Evolutionary conservation across 371 early-diverging fungal species (phyloP), one percentile per base, ranked within the genome.

Genomic region (Lichtheimia ornata): DNA sequence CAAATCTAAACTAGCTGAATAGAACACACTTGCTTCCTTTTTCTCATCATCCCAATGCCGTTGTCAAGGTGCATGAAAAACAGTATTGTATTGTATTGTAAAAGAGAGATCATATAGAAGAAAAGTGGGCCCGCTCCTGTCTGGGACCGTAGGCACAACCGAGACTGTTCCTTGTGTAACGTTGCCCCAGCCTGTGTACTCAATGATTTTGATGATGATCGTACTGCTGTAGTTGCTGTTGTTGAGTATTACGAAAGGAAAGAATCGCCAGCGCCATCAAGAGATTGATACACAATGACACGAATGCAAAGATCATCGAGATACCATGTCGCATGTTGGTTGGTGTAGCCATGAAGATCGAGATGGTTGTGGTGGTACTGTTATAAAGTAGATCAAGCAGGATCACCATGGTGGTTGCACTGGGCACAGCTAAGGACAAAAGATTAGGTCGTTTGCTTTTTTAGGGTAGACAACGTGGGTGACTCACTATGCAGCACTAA

Each of bases 401-500:
- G 42, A 64, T 53, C 28, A 57, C 54, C 58, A 67, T 64, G 20
- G 73, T 64, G 13, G 59, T 58, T 40, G 64, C 64, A 43, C 61
- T 57, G 28, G 72, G 72, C 41, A 72, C 61, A 44, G 72, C 72
- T 70, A 60, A 35, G 41, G 18, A 56, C 30, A 61, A 42, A 20
- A 51, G 25, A 43, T 60, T 18, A 52, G 20, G 13, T 28, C 11
- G 44, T 54, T 27, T 17, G 4, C 5, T 17, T 17, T 24, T 13
- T 43, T 42, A 17, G 30, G n/a, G 14, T 6, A 51, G 44, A 35
- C 51, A 60, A 59, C 22, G 20, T 53, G 58, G 40, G 49, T 51
- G 47, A 57, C 50, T 61, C 61, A 70, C 71, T 64, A 58, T 67
- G 67, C 61, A 70, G 64, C 59, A 70, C 62, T 50, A 67, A 64